A percentile compares a stretch with the other conserved stretches of the same genome.
These are phyloP conservation scores for Fibroporia radiculosa DNA, from an alignment of 768 basidiomycete genomes.

Conservation along the genomic window DNA sequence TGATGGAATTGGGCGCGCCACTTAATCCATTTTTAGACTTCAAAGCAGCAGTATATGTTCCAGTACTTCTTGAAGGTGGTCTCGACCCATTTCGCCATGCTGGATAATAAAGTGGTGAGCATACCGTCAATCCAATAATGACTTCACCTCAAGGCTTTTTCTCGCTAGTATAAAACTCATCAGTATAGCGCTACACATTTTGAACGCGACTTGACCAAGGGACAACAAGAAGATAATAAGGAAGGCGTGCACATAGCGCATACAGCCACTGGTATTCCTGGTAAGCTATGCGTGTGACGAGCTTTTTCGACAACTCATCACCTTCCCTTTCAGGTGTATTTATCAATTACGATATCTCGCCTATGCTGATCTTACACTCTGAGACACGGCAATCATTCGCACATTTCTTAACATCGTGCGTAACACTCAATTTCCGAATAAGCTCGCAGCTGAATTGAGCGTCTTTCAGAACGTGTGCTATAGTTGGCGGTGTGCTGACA, in stretches of 20 bases:
- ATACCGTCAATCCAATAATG: background rate
- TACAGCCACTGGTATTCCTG: conserved; percentile 67
- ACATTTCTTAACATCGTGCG: conserved; percentile 95
- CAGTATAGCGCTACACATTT: conserved; percentile 97
- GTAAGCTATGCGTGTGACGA: conserved; percentile 17
- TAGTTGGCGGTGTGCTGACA: conserved; percentile 95
- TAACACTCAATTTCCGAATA: conserved; percentile 11
- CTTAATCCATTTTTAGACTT: conserved; percentile 41
- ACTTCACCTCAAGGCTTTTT: background rate
- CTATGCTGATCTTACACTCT: conserved; percentile 86
- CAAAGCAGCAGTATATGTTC: conserved; percentile 86
- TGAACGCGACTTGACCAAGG: conserved; percentile 79
- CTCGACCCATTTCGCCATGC: conserved; percentile 85
- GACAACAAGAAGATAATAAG: conserved; percentile 46
- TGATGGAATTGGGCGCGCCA: background rate
- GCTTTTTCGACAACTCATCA: background rate
- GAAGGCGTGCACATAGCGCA: conserved; percentile 71
- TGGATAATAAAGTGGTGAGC: conserved; percentile 63
- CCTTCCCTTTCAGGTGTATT: conserved; percentile 47
- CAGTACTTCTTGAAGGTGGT: conserved; percentile 99
- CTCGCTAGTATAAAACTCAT: conserved; percentile 66
- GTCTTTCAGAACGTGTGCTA: conserved; percentile 77
- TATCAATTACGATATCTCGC: conserved; percentile 96
- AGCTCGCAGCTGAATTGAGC: background rate
- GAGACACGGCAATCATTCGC: conserved; percentile 94